A percentile compares a stretch with the other conserved stretches of the same genome.
phyloP scores from a whole-genome alignment of 2,329 filamentous ascomycete species.

The Calonectria pauciramosa region DNA sequence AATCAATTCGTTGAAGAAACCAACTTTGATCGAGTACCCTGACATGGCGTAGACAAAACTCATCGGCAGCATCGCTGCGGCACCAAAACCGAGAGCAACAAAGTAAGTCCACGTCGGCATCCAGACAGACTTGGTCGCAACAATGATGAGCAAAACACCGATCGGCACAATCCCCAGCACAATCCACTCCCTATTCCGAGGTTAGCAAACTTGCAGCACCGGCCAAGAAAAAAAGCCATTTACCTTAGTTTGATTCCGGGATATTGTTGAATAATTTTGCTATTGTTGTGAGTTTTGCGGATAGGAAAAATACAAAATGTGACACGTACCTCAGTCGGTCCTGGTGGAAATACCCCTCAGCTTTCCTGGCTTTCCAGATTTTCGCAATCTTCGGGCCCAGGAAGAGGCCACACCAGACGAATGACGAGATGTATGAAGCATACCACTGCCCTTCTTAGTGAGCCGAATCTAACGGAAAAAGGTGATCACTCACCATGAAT shows the following conservation, averaged over 20 bases:
- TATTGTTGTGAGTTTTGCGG: background rate
- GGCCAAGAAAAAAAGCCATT: fast-evolving
- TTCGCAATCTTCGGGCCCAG: slow-evolving; percentile 62
- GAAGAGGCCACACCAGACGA: slow-evolving; percentile 71
- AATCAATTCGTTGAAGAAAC: slow-evolving; percentile 10
- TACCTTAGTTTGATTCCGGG: background rate
- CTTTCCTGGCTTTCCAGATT: slow-evolving; percentile 4
- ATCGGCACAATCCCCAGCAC: slow-evolving; percentile 49
- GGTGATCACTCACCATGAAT: slow-evolving; percentile 60
- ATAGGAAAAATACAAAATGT: background rate
- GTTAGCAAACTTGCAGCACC: background rate
- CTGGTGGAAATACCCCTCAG: background rate
- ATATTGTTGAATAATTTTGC: slow-evolving; percentile 14
- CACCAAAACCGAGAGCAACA: slow-evolving; percentile 68
- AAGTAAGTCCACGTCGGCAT: slow-evolving; percentile 73
- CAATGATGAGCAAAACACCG: slow-evolving; percentile 60
- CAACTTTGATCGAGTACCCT: slow-evolving; percentile 52
- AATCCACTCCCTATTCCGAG: background rate
- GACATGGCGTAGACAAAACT: slow-evolving; percentile 72
- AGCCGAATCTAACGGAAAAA: fast-evolving
- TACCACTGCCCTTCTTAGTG: slow-evolving; percentile 53
- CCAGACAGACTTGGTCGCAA: slow-evolving; percentile 66
- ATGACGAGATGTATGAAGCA: slow-evolving; percentile 69
- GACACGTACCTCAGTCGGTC: slow-evolving; percentile 1
- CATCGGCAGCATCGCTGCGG: slow-evolving; percentile 68